Evolutionary conservation across 2,329 filamentous ascomycete genomes (phyloP).

Genomic region (Stemphylium beticola): DNA sequence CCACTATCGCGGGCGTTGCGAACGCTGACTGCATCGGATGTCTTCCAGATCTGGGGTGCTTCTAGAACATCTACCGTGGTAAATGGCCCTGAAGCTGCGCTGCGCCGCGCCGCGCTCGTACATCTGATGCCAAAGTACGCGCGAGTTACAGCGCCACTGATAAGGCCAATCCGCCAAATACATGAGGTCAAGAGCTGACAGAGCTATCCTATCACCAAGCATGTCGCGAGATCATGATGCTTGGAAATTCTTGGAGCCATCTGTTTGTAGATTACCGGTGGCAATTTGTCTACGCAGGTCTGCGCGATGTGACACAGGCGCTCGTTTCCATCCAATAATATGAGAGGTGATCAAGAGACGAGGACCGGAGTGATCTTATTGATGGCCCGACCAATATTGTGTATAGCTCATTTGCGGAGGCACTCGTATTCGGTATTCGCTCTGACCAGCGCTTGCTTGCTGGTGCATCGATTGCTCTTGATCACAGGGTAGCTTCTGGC

Average conservation of each 20-base stretch:
- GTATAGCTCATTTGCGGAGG: not conserved
- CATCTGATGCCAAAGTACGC: not conserved
- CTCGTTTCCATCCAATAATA: not conserved
- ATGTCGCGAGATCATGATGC: not conserved
- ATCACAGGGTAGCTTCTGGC: not conserved
- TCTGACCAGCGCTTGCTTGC: not conserved
- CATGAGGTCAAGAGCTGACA: too few species aligned
- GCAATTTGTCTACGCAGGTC: not conserved
- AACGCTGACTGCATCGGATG: constrained; percentile 8
- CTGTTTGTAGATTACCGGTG: not conserved
- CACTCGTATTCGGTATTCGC: not conserved
- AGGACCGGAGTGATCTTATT: not conserved
- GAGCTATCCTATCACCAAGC: not conserved
- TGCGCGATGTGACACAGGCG: not conserved
- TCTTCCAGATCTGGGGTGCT: constrained; percentile 11
- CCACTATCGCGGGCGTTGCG: constrained; percentile 12
- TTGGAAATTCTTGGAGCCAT: not conserved
- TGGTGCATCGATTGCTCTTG: not conserved
- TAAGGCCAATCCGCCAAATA: not conserved
- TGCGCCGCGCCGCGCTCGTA: not conserved
- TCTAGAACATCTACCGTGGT: constrained; percentile 19
- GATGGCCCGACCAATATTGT: not conserved
- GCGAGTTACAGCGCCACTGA: not conserved
- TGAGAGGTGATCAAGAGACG: not conserved
- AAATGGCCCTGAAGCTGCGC: not conserved